Base-by-base conservation (phyloP, 495 filamentous ascomycete genomes). In the Aspergillus baeticus region DNA sequence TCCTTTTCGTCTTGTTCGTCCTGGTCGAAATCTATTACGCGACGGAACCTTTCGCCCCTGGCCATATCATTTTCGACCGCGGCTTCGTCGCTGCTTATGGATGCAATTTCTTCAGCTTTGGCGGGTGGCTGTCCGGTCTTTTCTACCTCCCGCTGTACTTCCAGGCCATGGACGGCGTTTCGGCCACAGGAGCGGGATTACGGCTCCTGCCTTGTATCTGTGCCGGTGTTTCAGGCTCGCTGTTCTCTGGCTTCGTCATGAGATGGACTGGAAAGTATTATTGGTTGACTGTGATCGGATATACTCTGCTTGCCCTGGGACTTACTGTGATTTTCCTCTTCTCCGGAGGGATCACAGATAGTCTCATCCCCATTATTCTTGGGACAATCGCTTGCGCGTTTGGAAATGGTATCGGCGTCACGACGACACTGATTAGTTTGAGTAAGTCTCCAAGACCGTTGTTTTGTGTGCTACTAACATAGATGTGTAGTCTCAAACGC, bases 121-220 rank as follows among this genome's bases (percentile, higher is more conserved):
- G 77, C 6, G 84, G 79, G 7, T 86, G 85, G 73, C 72, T 92
- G 57, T 77, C 81, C 0, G 66, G 75, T 5, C 54, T 89, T 0
- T 96, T 93, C 77, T 91, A 89, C 64, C 72, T 94, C 26, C 88
- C 91, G 10, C 77, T 95, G 3, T 91, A 86, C 66, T 91, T 85
- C 67, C 91, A 96, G 69, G 90, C 85, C 6, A 84, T 89, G 3
- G 72, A 87, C 41, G 84, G 81, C 6, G 74, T 87, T 26, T 82
- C 80, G 10, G 87, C 91, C 1, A 81, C 86, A 2, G 69, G 73
- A 43, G 81, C 88, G 1, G 90, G 90, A 1, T 13, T 89, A 2
- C 73, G 83, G 15, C 77, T 95, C 10, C 64, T 94, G 29, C 90
- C 91, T 0, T 77, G 76, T 46, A 88, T 91, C 41, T 10, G 84